Evolutionary conservation across 768 basidiomycete species (phyloP).

Genomic region (Hypholoma sublateritium): DNA sequence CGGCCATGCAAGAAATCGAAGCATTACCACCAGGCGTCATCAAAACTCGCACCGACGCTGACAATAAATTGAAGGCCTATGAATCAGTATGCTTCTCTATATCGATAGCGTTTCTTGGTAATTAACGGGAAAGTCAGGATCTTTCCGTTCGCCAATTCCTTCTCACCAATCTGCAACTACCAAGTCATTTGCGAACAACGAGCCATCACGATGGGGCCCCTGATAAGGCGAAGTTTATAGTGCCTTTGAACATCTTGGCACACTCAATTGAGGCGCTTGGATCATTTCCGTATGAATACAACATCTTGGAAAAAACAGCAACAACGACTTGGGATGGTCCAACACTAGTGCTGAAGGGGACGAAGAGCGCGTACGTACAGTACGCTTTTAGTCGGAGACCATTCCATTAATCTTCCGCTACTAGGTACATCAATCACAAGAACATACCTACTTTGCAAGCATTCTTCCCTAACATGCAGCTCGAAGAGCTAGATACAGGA

Average conservation of each 20-base stretch:
- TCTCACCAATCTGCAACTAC: slow-evolving; percentile 72
- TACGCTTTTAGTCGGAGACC: too few relatives aligned
- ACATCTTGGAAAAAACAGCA: slow-evolving; percentile 9
- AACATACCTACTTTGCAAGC: slow-evolving; percentile 59
- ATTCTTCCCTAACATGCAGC: slow-evolving; percentile 71
- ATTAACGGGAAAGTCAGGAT: slow-evolving; percentile 47
- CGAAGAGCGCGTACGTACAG: slow-evolving; percentile 60
- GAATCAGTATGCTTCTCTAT: slow-evolving; percentile 57
- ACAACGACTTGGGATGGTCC: slow-evolving; percentile 47
- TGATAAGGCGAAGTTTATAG: slow-evolving; percentile 57
- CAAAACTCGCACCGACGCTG: slow-evolving; percentile 66
- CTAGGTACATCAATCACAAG: slow-evolving; percentile 71
- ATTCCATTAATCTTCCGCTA: not conserved
- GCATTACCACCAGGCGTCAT: slow-evolving; percentile 40
- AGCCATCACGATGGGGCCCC: slow-evolving; percentile 15
- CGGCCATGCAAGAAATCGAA: slow-evolving; percentile 77
- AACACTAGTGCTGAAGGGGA: slow-evolving; percentile 76
- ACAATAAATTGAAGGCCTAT: slow-evolving; percentile 56
- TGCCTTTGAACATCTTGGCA: slow-evolving; percentile 70
- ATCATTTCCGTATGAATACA: slow-evolving; percentile 65
- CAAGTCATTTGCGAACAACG: slow-evolving; percentile 22
- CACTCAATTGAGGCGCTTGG: slow-evolving; percentile 68
- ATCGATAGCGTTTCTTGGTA: not conserved
- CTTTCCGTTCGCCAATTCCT: slow-evolving; percentile 77
- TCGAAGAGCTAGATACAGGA: slow-evolving; percentile 69